Evolutionary conservation across 345 rosid species (phyloP), one percentile per base, ranked within the genome.

Genomic region (Brassica nigra): DNA sequence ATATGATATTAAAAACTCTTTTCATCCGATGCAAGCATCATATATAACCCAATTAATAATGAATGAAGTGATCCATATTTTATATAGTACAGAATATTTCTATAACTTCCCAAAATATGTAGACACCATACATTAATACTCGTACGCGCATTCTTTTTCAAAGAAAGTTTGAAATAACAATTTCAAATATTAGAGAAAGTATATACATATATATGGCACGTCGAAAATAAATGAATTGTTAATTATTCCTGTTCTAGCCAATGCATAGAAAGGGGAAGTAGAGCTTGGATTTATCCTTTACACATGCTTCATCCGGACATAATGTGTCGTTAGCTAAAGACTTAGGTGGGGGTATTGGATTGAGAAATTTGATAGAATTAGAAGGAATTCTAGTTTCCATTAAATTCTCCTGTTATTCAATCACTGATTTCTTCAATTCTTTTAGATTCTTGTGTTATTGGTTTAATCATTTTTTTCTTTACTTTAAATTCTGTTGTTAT

Each of bases 211-310:
- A 54, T 54, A 49, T 8, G 15, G 8, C 59, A 7, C 36, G 2
- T 74, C 28, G 2, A 4, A 52, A 15, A n/a, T n/a, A 49, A 37
- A 55, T 16, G 57, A 70, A 55, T 55, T 63, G 20, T 78, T 2
- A 42, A 39, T 8, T 76, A 78, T 83, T 74, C 87, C 68, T 73
- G 49, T 74, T 81, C 42, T 72, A 78, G 88, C 71, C 76, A 78
- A 33, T 34, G 81, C 87, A 88, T 71, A 64, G 72, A 71, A 80
- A 55, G 79, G 71, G 74, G 63, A 78, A 71, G 75, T 78, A 71
- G 66, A 75, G 70, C 68, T 78, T 80, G 80, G 75, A 73, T 8
- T 73, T 81, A 42, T 82, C 67, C 67, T 44, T 5, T 58, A 54
- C 73, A 71, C 80, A 66, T 74, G 76, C 83, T 61, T 72, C 74